Evolutionary conservation across 106 monocot species (phyloP), one percentile per base, ranked within the genome.

Genomic region (Alisma plantagoaquatica): DNA sequence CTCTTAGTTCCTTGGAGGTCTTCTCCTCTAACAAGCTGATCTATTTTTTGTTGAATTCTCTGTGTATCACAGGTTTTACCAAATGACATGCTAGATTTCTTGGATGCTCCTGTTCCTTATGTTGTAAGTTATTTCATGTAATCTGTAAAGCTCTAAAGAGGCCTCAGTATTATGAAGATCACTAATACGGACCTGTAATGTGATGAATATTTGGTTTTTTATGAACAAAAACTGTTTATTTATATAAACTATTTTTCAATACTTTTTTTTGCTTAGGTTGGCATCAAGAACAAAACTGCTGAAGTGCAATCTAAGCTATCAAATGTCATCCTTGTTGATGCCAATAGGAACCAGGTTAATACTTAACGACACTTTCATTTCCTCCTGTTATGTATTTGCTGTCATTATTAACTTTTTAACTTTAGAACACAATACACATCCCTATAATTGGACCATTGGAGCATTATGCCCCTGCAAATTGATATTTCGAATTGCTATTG

Each of bases 21-120:
- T 46, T 18, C 17, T 46, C 16, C 19, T 46, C 4, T 46, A 9
- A 3, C 11, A 4, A 9, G 45, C 19, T 46, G 7, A 9, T 11
- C 19, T 18, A 46, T 46, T 3, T 56, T 21, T 21, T 56, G 16
- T 27, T 47, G 46, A 23, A 25, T 9, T n/a, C n/a, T n/a, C n/a
- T n/a, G n/a, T n/a, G n/a, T n/a, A 47, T 62, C 65, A 31, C 61
- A 98, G 98, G 68, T 98, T 49, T 66, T 98, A 65, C 98, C 98
- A 52, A 81, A 74, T 70, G 75, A 79, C 70, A 98, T 98, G 85
- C 31, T 90, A 62, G 98, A 98, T 46, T 98, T 98, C 69, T 67
- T 98, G 62, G 98, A 98, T 82, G 98, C 98, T 43, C 98, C 98
- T 58, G 98, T 98, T 62, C 98, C 98, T 46, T 98, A 85, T 63